Conservation (phyloP, 2,329 filamentous ascomycete genomes). For the Fonsecaea multimorphosa region DNA sequence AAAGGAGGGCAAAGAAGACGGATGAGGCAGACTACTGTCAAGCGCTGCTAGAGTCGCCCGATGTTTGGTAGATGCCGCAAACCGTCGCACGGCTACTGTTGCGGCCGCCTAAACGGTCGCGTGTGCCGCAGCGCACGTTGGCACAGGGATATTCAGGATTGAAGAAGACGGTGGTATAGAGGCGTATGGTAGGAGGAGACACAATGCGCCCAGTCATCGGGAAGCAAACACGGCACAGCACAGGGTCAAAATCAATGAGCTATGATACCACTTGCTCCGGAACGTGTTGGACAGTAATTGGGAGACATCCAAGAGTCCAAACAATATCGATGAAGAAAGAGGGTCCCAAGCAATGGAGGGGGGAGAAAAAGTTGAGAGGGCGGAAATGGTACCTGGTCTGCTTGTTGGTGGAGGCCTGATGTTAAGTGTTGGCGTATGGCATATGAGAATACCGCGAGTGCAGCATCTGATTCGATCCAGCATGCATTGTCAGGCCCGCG, state of each 20-base stretch:
- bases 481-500: conserved; percentile 24
- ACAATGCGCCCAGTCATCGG: conserved; percentile 23
- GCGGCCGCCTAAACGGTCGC: conserved; percentile 32
- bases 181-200: conserved; percentile 17
- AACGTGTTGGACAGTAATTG: conserved; percentile 31
- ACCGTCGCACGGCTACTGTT: conserved; percentile 28
- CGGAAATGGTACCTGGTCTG: conserved; percentile 15
- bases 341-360: conserved; percentile 23
- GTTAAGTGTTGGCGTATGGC: conserved; percentile 14
- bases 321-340: conserved; percentile 14
- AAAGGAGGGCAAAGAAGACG: conserved; percentile 9
- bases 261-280: conserved; percentile 17
- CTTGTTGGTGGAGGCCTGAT: conserved; percentile 32
- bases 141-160: conserved; percentile 23
- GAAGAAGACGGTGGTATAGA: conserved; percentile 16
- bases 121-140: conserved; percentile 31
- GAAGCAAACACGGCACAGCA: conserved; percentile 13
- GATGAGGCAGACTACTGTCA: conserved; percentile 32
- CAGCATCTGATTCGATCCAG: conserved; percentile 21
- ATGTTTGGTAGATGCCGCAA: conserved; percentile 15
- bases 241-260: conserved; percentile 11
- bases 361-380: conserved; percentile 20
- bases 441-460: conserved; percentile 16
- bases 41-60: conserved; percentile 11
- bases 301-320: conserved; percentile 22